phyloP scores from a whole-genome alignment of 2,329 filamentous ascomycete species.

The Colletotrichum paranaense region DNA sequence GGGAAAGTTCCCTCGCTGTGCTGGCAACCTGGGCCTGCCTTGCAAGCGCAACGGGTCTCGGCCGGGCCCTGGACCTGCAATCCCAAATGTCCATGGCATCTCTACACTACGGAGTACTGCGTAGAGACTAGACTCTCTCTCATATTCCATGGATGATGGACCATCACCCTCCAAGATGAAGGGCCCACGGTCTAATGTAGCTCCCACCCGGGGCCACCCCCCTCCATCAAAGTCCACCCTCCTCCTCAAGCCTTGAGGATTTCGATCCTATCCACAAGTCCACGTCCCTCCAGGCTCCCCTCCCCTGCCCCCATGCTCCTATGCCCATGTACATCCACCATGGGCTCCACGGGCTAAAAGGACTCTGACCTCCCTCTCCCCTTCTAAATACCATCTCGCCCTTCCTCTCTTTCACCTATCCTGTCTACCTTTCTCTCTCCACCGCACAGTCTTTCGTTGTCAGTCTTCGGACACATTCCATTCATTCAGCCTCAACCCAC shows the following conservation, averaged over 20 bases:
- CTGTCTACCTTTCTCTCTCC: constrained; percentile 17
- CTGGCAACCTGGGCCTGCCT: neutral
- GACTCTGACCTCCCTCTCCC: constrained; percentile 26
- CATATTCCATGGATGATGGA: neutral
- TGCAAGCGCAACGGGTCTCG: constrained; percentile 19
- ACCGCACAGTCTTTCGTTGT: constrained; percentile 36
- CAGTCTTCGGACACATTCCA: constrained; percentile 37
- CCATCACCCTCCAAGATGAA: constrained; percentile 27
- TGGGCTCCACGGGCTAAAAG: constrained; percentile 31
- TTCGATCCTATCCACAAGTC: constrained; percentile 31
- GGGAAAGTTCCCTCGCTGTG: neutral
- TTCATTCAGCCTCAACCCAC: constrained; percentile 33
- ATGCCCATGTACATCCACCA: constrained; percentile 15
- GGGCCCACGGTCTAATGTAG: constrained; percentile 27
- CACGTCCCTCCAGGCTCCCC: constrained; percentile 5
- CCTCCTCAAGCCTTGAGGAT: constrained; percentile 12
- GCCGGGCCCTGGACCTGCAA: constrained; percentile 25
- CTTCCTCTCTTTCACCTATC: constrained; percentile 9
- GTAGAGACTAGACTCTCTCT: neutral
- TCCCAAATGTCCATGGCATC: constrained; percentile 21
- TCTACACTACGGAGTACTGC: neutral
- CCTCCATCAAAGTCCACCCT: neutral
- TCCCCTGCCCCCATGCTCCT: neutral
- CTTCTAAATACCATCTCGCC: constrained; percentile 26
- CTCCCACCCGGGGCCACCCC: neutral